These are phyloP conservation scores for Metroxylon sagu DNA, from an alignment of 176 grass and related monocot species.

Conservation along the genomic window DNA sequence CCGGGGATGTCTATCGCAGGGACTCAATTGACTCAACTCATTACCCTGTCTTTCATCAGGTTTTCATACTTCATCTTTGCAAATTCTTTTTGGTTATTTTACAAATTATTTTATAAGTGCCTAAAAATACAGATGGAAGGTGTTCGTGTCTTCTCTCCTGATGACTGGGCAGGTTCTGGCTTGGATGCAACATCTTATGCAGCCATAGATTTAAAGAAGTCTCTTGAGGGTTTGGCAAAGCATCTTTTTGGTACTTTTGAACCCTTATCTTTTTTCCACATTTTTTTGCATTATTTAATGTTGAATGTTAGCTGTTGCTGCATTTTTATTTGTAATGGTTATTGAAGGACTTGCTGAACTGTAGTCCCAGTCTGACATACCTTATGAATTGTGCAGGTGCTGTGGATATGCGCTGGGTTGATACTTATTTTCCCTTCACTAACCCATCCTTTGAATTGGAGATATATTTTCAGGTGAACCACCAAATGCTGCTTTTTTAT, in stretches of 20 bases:
- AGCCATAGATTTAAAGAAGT: constrained; percentile 72
- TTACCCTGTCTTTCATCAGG: constrained; percentile 98
- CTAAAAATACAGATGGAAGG: constrained; percentile 74
- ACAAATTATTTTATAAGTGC: neutral
- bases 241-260: constrained; percentile 70
- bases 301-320: no score
- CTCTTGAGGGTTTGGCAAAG: constrained; percentile 80
- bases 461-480: constrained; percentile 88
- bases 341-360: neutral
- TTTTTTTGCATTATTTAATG: no score
- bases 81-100: no score
- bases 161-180: constrained; percentile 68
- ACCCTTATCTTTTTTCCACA: neutral
- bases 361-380: neutral
- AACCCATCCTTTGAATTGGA: constrained; percentile 95
- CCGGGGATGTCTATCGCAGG: constrained; percentile 92
- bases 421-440: constrained; percentile 97
- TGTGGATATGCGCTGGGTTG: constrained; percentile 99
- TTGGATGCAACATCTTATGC: constrained; percentile 78
- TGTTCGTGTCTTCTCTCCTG: constrained; percentile 66
- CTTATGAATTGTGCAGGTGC: constrained; percentile 39
- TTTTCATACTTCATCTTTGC: neutral
- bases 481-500: neutral
- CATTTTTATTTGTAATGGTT: neutral
- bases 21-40: constrained; percentile 96